These are phyloP conservation scores for Anastatica hierochuntica DNA, from an alignment of 345 rosid genomes.

Conservation along the genomic window DNA sequence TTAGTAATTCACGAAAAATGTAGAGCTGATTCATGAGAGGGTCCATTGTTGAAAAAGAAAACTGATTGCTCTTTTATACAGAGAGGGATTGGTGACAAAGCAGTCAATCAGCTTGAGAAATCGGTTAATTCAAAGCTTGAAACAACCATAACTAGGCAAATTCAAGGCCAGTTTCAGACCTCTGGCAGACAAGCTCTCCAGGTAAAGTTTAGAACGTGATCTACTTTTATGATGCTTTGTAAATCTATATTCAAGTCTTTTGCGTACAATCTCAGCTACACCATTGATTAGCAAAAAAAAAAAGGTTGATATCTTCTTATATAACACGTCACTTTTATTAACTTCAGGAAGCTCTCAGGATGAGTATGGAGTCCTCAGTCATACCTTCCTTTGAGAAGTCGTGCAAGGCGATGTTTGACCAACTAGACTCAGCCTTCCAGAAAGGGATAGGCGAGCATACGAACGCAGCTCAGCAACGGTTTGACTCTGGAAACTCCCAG, in stretches of 20 bases:
- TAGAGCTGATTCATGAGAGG: conserved; percentile 4
- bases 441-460: conserved; percentile 74
- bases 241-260: neutral
- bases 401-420: conserved; percentile 86
- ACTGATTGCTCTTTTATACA: conserved; percentile 25
- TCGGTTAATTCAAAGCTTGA: conserved; percentile 76
- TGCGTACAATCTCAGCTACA: conserved; percentile 11
- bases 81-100: conserved; percentile 89
- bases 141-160: conserved; percentile 72
- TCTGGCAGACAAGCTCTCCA: conserved; percentile 41
- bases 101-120: conserved; percentile 76
- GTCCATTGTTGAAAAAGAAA: neutral
- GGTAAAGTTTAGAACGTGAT: neutral
- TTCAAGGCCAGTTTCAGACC: conserved; percentile 82
- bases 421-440: conserved; percentile 72
- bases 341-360: conserved; percentile 62
- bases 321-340: conserved; percentile 1
- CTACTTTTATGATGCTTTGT: neutral
- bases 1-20: conserved; percentile 19
- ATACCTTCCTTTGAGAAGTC: conserved; percentile 90
- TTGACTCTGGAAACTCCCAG: conserved; percentile 60
- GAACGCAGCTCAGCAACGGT: conserved; percentile 59
- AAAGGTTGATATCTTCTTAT: conserved; percentile 1
- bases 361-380: conserved; percentile 57
- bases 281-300: too few species aligned